Percentiles rank a stretch among this genome's conserved stretches.
These are phyloP conservation scores for Kwoniella sp. DNA, from an alignment of 768 basidiomycete species.

Conservation along the genomic window DNA sequence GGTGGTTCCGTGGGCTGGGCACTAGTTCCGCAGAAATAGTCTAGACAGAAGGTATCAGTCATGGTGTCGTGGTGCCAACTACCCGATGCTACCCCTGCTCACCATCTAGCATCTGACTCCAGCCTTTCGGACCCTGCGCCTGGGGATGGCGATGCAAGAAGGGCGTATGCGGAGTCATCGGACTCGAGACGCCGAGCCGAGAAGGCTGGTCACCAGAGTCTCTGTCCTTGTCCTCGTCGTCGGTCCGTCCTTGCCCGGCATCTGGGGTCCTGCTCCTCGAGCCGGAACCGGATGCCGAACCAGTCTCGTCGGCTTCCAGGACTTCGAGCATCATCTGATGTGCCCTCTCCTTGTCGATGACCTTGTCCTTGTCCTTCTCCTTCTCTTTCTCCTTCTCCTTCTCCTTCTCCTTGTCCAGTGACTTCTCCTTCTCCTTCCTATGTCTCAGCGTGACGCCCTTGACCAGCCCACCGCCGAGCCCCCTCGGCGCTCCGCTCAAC, in stretches of 20 bases:
- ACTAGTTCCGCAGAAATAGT: constrained; percentile 38
- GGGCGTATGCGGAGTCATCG: constrained; percentile 15
- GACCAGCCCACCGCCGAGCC: constrained; percentile 46
- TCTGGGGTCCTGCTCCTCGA: too few relatives aligned
- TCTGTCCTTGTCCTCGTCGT: constrained; percentile 2
- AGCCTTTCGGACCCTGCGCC: constrained; percentile 30
- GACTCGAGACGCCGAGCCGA: constrained; percentile 3
- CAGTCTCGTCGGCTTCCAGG: constrained; percentile 2
- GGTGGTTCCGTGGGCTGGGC: constrained; percentile 1
- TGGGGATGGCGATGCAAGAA: constrained; percentile 7
- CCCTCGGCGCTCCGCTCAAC: constrained; percentile 44
- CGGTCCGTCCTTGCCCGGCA: constrained; percentile 4
- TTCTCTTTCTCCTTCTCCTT: constrained; percentile 21
- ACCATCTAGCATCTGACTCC: constrained; percentile 45
- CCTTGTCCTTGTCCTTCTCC: constrained; percentile 16
- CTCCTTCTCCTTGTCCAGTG: constrained; percentile 31
- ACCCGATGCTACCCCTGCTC: too few relatives aligned
- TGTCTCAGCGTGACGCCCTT: constrained; percentile 44
- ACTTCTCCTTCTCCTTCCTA: constrained; percentile 34
- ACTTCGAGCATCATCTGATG: background rate
- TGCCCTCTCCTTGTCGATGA: constrained; percentile 2
- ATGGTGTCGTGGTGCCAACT: background rate
- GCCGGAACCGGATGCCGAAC: background rate
- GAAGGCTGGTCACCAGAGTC: constrained; percentile 2
- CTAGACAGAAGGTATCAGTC: constrained; percentile 7